These are phyloP conservation scores for Phaeolepiota aurea DNA, from an alignment of 768 basidiomycete genomes.

Conservation along the genomic window DNA sequence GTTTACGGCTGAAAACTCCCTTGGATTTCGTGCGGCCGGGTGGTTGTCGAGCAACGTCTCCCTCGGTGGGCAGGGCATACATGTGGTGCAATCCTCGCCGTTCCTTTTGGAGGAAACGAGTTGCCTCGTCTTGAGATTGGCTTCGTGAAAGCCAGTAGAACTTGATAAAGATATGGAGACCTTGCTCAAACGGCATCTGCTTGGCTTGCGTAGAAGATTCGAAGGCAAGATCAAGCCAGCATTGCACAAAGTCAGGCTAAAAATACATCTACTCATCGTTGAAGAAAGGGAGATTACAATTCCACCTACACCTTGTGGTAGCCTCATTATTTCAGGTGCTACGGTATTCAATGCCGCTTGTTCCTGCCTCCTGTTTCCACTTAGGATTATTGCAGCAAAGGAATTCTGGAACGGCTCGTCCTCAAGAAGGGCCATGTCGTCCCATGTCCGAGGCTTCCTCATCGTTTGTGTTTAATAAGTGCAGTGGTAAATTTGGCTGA, in stretches of 20 bases:
- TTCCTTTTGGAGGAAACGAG: background rate
- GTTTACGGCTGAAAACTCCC: no score
- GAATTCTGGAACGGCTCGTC: background rate
- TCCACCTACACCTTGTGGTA: no score
- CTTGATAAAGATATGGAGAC: background rate
- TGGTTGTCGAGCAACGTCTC: no score
- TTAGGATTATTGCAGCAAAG: background rate
- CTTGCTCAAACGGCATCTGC: background rate
- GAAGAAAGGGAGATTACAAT: no score
- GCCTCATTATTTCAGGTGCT: no score
- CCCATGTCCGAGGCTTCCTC: background rate
- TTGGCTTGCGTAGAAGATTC: background rate
- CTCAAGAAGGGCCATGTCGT: background rate
- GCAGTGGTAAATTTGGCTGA: no score
- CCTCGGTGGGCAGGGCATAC: no score
- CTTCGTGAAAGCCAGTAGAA: constrained; percentile 1
- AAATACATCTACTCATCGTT: no score
- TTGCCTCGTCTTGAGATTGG: background rate
- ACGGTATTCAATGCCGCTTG: background rate
- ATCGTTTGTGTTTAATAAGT: constrained; percentile 1
- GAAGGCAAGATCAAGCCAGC: background rate
- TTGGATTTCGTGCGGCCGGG: no score
- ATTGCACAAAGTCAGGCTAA: background rate
- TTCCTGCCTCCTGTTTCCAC: background rate
- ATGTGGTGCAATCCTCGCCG: no score